Percentiles rank a stretch among this genome's conserved stretches.
Evolutionary conservation across 495 filamentous ascomycete genomes (phyloP).

Genomic region (Penicillium atrosanguineum): DNA sequence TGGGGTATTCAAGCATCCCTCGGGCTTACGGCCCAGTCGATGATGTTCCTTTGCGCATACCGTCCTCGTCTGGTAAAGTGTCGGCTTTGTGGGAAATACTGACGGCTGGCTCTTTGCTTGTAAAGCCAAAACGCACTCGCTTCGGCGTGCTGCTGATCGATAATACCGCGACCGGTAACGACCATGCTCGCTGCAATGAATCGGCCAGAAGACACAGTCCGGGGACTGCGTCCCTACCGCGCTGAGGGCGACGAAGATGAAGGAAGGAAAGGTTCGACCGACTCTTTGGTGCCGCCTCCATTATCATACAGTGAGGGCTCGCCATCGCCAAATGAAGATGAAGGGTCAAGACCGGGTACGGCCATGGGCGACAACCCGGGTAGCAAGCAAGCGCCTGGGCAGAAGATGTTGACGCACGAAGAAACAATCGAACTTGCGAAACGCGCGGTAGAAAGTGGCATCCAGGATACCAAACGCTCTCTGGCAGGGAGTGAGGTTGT

Average conservation of each 20-base stretch:
- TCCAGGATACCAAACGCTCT: conserved; percentile 66
- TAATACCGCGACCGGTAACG: conserved; percentile 1
- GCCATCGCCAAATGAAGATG: conserved; percentile 33
- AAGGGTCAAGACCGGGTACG: conserved; percentile 30
- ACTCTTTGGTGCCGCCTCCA: conserved; percentile 22
- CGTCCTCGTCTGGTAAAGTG: conserved; percentile 7
- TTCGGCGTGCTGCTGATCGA: background rate
- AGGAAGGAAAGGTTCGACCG: conserved; percentile 18
- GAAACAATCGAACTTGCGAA: conserved; percentile 58
- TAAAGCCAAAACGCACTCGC: background rate
- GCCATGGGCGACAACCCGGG: conserved; percentile 26
- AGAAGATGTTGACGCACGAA: conserved; percentile 34
- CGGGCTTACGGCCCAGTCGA: conserved; percentile 2
- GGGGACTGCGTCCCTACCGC: conserved; percentile 33
- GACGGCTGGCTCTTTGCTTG: background rate
- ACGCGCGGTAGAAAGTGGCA: conserved; percentile 63
- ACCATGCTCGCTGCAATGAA: conserved; percentile 40
- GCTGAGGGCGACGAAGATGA: conserved; percentile 37
- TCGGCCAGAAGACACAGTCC: conserved; percentile 40
- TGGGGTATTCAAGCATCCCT: conserved; percentile 1
- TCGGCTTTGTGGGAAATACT: background rate
- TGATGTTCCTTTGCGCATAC: conserved; percentile 11
- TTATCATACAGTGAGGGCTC: conserved; percentile 29
- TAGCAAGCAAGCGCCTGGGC: conserved; percentile 20
- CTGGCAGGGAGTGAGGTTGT: conserved; percentile 66